Conservation (phyloP, 768 basidiomycete genomes). For the Pleurotus citrinopileatus region DNA sequence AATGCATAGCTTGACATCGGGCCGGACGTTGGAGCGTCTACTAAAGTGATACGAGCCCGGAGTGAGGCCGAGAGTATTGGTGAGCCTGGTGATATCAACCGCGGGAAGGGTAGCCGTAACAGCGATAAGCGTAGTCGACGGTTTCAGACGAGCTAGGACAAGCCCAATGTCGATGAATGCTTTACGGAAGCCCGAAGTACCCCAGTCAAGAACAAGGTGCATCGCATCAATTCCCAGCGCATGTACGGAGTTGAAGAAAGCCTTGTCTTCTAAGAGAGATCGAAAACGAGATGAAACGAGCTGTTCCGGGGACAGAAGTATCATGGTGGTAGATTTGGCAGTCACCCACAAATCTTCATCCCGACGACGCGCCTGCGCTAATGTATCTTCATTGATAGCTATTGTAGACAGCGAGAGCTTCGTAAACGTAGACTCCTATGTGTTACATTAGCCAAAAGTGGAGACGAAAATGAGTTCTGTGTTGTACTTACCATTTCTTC, state of each 20-base stretch:
- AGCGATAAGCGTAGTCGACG: not conserved
- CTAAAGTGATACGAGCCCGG: conserved; percentile 13
- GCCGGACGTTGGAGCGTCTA: conserved; percentile 21
- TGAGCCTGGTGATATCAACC: conserved; percentile 12
- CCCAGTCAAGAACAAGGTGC: conserved; percentile 23
- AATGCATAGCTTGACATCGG: conserved; percentile 22
- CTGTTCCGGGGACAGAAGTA: conserved; percentile 23
- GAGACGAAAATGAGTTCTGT: not conserved
- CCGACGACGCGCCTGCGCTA: not conserved
- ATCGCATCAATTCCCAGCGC: conserved; percentile 24
- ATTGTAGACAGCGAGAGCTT: conserved; percentile 18
- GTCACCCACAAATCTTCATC: conserved; percentile 15
- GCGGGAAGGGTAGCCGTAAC: not conserved
- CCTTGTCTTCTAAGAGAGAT: conserved; percentile 14
- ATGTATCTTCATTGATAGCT: conserved; percentile 20
- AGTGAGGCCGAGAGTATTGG: conserved; percentile 18
- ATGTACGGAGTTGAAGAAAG: conserved; percentile 19
- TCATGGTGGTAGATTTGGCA: conserved; percentile 12
- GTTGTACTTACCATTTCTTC: conserved; percentile 20
- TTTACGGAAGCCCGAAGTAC: conserved; percentile 17
- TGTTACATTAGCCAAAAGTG: not conserved
- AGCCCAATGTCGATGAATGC: conserved; percentile 14
- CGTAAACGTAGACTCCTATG: not conserved
- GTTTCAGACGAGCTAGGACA: not conserved
- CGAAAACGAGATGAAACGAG: conserved; percentile 18